These are phyloP conservation scores for Stephania japonica DNA, from an alignment of 164 flowering plant species.

Conservation along the genomic window DNA sequence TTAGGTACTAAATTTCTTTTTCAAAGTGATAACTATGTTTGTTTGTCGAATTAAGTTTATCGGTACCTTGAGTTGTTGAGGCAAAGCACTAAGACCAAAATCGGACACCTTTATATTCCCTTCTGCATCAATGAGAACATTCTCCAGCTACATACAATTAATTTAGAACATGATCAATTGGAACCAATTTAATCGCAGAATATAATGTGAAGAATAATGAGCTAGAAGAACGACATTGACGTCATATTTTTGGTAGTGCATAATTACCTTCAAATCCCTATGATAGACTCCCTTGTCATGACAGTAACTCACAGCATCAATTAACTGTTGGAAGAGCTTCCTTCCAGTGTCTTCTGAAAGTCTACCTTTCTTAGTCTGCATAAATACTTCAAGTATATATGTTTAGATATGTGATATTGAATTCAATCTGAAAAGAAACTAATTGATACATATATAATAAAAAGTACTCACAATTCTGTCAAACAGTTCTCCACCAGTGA, in stretches of 20 bases:
- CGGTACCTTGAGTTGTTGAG: conserved; percentile 81
- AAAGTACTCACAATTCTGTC: conserved; percentile 64
- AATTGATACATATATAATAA: not conserved
- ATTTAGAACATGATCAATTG: not conserved
- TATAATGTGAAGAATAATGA: too few species aligned
- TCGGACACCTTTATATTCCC: conserved; percentile 91
- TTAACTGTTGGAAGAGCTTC: conserved; percentile 80
- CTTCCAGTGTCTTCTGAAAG: conserved; percentile 63
- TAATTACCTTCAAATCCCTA: conserved; percentile 78
- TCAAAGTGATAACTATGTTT: too few species aligned
- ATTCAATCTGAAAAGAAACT: not conserved
- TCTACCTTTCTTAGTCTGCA: conserved; percentile 61
- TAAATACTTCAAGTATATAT: not conserved
- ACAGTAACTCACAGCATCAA: conserved; percentile 87
- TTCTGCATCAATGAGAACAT: conserved; percentile 67
- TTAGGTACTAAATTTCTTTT: too few species aligned
- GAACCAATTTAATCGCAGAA: not conserved
- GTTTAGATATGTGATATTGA: not conserved
- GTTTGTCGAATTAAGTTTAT: too few species aligned
- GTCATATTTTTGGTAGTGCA: not conserved
- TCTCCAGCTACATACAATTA: conserved; percentile 94
- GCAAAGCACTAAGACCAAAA: conserved; percentile 95
- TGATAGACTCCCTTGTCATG: conserved; percentile 86
- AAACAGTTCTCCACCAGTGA: conserved; percentile 84
- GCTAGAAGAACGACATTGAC: not conserved